Conservation (phyloP, 2,329 filamentous ascomycete genomes). For the Aulographum hederae region DNA sequence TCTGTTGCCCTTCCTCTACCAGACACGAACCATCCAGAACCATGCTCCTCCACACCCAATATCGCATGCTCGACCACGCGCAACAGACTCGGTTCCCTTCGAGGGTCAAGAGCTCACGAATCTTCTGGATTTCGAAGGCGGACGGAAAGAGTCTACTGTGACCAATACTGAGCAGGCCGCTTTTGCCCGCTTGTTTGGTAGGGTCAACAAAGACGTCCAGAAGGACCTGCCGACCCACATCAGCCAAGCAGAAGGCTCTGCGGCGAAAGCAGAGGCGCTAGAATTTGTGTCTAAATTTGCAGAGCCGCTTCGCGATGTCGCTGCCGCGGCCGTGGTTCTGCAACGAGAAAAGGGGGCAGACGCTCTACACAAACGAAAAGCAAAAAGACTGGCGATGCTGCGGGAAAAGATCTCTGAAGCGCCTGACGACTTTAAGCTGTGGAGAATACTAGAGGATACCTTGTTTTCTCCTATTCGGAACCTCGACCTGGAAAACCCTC, state of each 20-base stretch:
- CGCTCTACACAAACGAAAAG: not conserved
- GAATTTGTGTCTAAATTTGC: too few species aligned
- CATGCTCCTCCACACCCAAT: not conserved
- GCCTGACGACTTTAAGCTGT: not conserved
- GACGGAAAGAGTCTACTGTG: not conserved
- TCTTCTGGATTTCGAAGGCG: not conserved
- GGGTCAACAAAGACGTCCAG: not conserved
- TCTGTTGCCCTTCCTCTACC: slow-evolving; percentile 12
- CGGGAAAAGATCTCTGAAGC: not conserved
- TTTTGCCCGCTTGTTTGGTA: not conserved
- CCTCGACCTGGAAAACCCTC: not conserved
- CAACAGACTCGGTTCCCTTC: slow-evolving; percentile 3
- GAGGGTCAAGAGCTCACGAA: slow-evolving; percentile 1
- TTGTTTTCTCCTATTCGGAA: not conserved
- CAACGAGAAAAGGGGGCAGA: not conserved
- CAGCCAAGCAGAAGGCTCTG: not conserved
- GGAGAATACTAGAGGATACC: not conserved
- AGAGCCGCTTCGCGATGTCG: too few species aligned
- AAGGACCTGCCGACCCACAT: not conserved
- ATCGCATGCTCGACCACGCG: not conserved
- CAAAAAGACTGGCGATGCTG: not conserved
- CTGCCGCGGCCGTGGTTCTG: not conserved
- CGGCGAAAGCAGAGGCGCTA: not conserved
- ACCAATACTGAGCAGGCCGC: not conserved
- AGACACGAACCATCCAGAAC: slow-evolving; percentile 10